Conservation (phyloP, 352 stramenopile species). For the Globisporangium cystogenes region DNA sequence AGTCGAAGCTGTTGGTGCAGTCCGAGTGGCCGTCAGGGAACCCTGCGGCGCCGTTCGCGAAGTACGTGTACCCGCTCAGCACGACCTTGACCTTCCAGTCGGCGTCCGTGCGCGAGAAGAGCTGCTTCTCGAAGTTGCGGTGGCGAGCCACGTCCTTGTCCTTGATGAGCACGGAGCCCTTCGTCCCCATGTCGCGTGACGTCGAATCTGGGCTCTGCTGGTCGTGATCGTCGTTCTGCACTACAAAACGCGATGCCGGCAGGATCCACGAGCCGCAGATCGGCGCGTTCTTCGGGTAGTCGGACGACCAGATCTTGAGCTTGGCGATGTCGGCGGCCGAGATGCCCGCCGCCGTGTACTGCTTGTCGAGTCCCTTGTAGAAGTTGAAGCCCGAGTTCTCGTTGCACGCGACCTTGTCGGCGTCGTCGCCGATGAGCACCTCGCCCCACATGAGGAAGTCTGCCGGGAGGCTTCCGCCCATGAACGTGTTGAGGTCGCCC, state of each 20-base stretch:
- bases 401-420: slow-evolving; percentile 43
- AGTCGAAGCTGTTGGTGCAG: slow-evolving; percentile 27
- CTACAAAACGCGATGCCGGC: slow-evolving; percentile 47
- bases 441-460: slow-evolving; percentile 67
- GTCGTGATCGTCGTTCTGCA: slow-evolving; percentile 78
- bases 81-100: slow-evolving; percentile 71
- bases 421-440: slow-evolving; percentile 31
- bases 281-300: slow-evolving; percentile 55
- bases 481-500: slow-evolving; percentile 39
- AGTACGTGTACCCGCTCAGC: slow-evolving; percentile 62
- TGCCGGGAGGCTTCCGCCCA: slow-evolving; percentile 46
- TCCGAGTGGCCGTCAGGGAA: slow-evolving; percentile 54
- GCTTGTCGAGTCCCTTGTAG: slow-evolving; percentile 41
- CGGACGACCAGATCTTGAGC: slow-evolving; percentile 74
- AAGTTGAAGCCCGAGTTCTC: slow-evolving; percentile 55
- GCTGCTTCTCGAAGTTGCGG: slow-evolving; percentile 46
- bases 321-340: slow-evolving; percentile 49
- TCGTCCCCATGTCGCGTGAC: slow-evolving; percentile 46
- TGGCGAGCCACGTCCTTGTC: slow-evolving; percentile 39
- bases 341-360: slow-evolving; percentile 38
- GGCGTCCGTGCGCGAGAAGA: slow-evolving; percentile 46
- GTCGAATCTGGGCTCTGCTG: slow-evolving; percentile 48
- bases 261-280: slow-evolving; percentile 64
- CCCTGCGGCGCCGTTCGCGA: slow-evolving; percentile 33
- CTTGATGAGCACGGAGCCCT: slow-evolving; percentile 52